Conservation (phyloP, 495 filamentous ascomycete species). For the Lasiosphaeris hirsuta region DNA sequence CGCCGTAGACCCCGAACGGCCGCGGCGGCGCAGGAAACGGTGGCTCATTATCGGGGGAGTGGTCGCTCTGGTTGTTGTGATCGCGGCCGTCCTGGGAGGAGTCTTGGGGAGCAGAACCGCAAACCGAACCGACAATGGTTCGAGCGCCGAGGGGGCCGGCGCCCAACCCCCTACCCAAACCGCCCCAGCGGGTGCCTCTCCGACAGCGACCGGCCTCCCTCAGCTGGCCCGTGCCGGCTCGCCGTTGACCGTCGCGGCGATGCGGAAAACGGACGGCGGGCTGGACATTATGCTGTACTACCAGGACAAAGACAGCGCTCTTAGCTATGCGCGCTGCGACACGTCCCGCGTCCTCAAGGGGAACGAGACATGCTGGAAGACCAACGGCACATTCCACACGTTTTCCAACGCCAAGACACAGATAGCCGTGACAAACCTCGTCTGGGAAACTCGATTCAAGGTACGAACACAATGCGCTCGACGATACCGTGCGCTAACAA, state of each 20-base stretch:
- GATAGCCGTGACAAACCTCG: not conserved
- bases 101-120: constrained; percentile 11
- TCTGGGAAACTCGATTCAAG: constrained; percentile 7
- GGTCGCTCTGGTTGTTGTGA: constrained; percentile 6
- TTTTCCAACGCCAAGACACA: not conserved
- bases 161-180: not conserved
- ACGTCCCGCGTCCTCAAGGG: not conserved
- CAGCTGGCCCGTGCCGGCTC: constrained; percentile 8
- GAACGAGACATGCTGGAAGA: constrained; percentile 14
- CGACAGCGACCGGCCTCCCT: not conserved
- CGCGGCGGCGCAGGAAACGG: constrained; percentile 2
- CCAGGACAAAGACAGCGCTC: constrained; percentile 7
- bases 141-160: not conserved
- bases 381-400: not conserved
- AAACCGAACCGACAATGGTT: not conserved
- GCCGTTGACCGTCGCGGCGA: constrained; percentile 13
- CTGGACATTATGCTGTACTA: constrained; percentile 18
- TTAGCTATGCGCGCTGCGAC: constrained; percentile 14
- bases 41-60: constrained; percentile 5
- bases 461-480: not conserved
- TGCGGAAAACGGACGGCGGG: constrained; percentile 12
- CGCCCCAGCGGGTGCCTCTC: not conserved
- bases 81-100: constrained; percentile 13
- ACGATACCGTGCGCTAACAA: not conserved
- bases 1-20: not conserved